Evolutionary conservation across 2,329 filamentous ascomycete species (phyloP), one percentile per base, ranked within the genome.

Genomic region (Hypoxylon sp.): DNA sequence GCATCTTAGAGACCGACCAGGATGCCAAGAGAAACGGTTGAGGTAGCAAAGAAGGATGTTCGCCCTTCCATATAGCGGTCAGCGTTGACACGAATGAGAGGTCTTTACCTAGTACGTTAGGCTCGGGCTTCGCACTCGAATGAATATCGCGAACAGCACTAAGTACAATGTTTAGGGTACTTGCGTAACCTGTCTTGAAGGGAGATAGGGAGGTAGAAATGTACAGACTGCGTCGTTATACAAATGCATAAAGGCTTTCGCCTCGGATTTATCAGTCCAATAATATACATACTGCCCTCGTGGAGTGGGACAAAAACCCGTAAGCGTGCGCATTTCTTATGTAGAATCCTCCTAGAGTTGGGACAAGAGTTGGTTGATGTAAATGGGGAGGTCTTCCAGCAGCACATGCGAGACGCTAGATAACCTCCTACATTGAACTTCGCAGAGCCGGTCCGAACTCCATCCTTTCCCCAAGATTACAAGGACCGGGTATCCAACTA

Each of bases 401-500:
- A 80, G 71, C 12, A 93, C 85, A 12, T 87, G 80, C 67, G 89
- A 83, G 69, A 86, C 90, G 14, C 91, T 66, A 0, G 82, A 84
- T 24, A 95, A 80, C 59, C 85, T 84, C 63, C 92, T 85, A 78
- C 93, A 95, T 74, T 97, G 93, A 28, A 97, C 86, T 76, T 97
- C 93, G 36, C 91, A 86, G n/a, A 81, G 77, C 45, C 81, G 80
- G 1, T 83, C 79, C 36, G 84, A 79, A 45, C 73, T 80, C 90
- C 91, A 97, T 2, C 81, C 82, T 67, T 86, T 90, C 0, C 95
- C 95, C 30, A 98, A 78, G 1, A 97, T 84, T 11, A 97, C 83
- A 7, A 95, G 83, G 11, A 98, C 83, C 0, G 95, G 95, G 76
- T 96, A 97, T 2, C 96, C 96, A 57, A 95, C 87, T 61, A 96